These are phyloP conservation scores for Talaromyces adpressus DNA, from an alignment of 495 filamentous ascomycete genomes.

Conservation along the genomic window DNA sequence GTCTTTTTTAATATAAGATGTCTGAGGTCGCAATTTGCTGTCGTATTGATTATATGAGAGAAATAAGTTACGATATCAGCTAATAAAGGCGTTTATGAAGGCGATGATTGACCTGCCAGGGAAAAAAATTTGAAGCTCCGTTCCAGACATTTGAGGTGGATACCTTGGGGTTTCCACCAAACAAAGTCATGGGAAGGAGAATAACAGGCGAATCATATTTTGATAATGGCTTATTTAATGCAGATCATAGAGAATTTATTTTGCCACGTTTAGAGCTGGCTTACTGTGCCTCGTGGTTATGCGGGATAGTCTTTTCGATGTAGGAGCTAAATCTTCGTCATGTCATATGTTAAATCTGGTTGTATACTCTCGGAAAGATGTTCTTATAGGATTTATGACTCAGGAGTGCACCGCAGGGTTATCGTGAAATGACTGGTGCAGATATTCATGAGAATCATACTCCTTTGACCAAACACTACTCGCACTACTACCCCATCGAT, in stretches of 20 bases:
- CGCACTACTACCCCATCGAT: background rate
- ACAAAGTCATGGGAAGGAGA: background rate
- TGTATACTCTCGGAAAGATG: no score
- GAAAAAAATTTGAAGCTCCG: background rate
- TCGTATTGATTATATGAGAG: background rate
- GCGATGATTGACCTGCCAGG: background rate
- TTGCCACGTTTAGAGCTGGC: background rate
- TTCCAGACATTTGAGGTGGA: background rate
- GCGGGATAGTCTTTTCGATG: no score
- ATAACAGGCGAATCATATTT: background rate
- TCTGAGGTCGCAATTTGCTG: background rate
- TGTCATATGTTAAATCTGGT: no score
- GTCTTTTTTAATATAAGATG: background rate
- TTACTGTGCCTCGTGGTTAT: no score
- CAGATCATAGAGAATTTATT: background rate
- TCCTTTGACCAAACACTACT: background rate
- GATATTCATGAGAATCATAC: background rate
- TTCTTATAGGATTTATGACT: no score
- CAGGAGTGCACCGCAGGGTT: no score
- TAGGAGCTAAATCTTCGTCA: no score
- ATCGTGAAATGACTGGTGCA: background rate
- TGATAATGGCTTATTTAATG: background rate
- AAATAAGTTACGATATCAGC: background rate
- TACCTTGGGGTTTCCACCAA: background rate
- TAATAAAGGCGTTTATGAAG: background rate